These are phyloP conservation scores for Populus hybrid DNA, from an alignment of 441 rosid species.

Conservation along the genomic window DNA sequence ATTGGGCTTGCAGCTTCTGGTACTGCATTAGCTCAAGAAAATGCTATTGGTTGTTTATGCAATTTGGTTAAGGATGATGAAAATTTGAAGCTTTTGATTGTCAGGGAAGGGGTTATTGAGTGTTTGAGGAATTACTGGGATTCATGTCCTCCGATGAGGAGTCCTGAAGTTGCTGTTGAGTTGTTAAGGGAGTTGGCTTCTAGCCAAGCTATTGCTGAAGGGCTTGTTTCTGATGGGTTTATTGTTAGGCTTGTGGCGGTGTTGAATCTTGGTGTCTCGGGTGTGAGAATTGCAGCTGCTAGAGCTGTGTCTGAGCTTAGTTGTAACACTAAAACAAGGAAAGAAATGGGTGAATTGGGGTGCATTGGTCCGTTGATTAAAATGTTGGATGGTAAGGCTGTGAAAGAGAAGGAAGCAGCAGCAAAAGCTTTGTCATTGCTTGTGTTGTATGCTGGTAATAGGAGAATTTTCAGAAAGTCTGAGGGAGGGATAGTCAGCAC, in stretches of 20 bases:
- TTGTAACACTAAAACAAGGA: constrained; percentile 51
- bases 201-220: not conserved
- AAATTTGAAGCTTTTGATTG: constrained; percentile 54
- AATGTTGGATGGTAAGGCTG: constrained; percentile 85
- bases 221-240: constrained; percentile 41
- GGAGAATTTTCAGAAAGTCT: constrained; percentile 51
- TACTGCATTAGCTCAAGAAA: constrained; percentile 70
- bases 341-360: constrained; percentile 68
- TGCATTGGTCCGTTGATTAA: constrained; percentile 51
- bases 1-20: constrained; percentile 60
- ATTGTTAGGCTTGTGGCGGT: constrained; percentile 26
- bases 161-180: constrained; percentile 65
- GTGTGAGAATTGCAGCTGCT: constrained; percentile 78
- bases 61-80: constrained; percentile 60
- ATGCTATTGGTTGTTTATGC: constrained; percentile 71
- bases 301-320: constrained; percentile 53
- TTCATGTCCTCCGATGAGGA: constrained; percentile 45
- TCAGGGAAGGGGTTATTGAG: constrained; percentile 64
- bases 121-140: constrained; percentile 78
- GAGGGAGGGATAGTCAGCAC: constrained; percentile 53
- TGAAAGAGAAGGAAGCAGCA: constrained; percentile 86
- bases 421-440: constrained; percentile 60
- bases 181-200: constrained; percentile 22
- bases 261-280: constrained; percentile 55
- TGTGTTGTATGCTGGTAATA: constrained; percentile 43